phyloP scores from a whole-genome alignment of 179 eudicot species.

The Dionaea muscipula region DNA sequence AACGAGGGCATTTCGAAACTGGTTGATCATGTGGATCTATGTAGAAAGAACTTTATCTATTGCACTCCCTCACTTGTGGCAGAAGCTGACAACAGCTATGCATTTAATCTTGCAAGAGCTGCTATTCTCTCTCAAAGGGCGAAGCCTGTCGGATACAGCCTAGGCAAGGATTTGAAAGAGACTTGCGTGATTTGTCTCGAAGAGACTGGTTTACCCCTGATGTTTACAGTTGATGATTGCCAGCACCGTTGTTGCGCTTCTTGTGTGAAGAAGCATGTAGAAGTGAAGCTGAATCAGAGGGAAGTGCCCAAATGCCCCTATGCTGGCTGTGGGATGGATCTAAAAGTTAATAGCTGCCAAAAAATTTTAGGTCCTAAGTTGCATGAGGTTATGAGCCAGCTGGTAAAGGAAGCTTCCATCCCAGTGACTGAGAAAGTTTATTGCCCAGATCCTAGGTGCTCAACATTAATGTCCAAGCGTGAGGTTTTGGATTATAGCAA shows the following conservation, averaged over 20 bases:
- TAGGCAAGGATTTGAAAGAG: conserved; percentile 18
- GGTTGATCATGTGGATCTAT: neutral
- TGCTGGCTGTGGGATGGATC: conserved; percentile 36
- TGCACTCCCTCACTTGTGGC: conserved; percentile 12
- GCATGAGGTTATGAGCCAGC: conserved; percentile 39
- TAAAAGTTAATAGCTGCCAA: conserved; percentile 31
- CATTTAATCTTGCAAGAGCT: conserved; percentile 30
- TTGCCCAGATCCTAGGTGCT: conserved; percentile 56
- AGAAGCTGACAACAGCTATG: conserved; percentile 13
- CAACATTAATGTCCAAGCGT: conserved; percentile 34
- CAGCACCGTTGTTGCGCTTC: conserved; percentile 47
- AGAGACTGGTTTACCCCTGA: conserved; percentile 22
- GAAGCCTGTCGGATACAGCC: conserved; percentile 12
- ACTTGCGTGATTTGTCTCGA: conserved; percentile 54
- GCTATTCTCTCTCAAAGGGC: conserved; percentile 19
- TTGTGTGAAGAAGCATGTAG: conserved; percentile 49
- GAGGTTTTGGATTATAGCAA: conserved; percentile 27
- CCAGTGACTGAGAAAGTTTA: conserved; percentile 47
- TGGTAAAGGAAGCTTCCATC: conserved; percentile 50
- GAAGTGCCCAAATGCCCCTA: conserved; percentile 49
- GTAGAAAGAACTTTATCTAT: conserved; percentile 8
- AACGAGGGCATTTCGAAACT: conserved; percentile 11
- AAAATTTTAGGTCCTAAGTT: conserved; percentile 30
- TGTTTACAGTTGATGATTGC: conserved; percentile 40
- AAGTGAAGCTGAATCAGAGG: conserved; percentile 39